Evolutionary conservation across 1,139 yeast genomes (phyloP), one percentile per base, ranked within the genome.

Genomic region (Sugiyamaella paludigena): DNA sequence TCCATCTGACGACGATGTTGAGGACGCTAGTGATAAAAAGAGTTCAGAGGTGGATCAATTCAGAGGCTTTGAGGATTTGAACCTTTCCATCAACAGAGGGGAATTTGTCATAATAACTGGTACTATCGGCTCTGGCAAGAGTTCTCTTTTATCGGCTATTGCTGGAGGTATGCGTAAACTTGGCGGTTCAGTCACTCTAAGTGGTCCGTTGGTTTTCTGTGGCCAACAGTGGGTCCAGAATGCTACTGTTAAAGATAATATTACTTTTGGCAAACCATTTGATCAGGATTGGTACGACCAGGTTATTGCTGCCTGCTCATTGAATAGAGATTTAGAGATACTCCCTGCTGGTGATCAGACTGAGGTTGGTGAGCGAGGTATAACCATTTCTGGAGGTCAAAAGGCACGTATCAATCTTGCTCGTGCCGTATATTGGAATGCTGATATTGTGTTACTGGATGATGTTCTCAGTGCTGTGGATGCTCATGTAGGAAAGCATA

Each of bases 381-480:
- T 89, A 57, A 88, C 94, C 0, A 70, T 89, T 37, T 87, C 96
- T 2, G 97, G 97, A 51, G 97, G 97, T 37, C 97, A 89, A 66
- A 89, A 89, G 69, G 95, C 96, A 0, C 76, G 96, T 62, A 79
- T 87, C 57, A 84, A 83, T 58, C 72, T 89, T 51, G 96, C 96
- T 1, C 77, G 96, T 60, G 86, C 95, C 1, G 89, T 86, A 2
- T 89, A 89, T 65, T 81, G 84, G 36, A 73, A 79, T 49, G 71
- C 76, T 29, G 88, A 84, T 51, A 80, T 85, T 36, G 71, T 87
- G 19, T 67, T 89, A 50, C 72, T 89, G 52, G 97, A 89, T 63
- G 97, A 89, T 67, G 94, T 88, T 6, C 73, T 89, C 51, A 81
- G 89, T 69, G 97, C 96, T 1, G 96, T 89, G 11, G 97, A 89